phyloP scores from a whole-genome alignment of 164 flowering plant genomes.

The Stephania cephalantha region DNA sequence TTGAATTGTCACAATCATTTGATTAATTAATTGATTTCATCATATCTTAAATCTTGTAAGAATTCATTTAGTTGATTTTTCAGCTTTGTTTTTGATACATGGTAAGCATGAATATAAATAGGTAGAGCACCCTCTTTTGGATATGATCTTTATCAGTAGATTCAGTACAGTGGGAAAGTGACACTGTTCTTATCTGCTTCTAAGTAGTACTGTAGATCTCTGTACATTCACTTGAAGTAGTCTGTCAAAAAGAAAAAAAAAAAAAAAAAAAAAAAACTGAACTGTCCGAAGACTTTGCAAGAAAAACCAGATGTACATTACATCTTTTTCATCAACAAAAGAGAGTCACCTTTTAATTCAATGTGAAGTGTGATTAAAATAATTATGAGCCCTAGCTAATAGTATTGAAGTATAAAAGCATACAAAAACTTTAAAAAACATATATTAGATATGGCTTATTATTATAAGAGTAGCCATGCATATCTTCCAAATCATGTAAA shows the following conservation, averaged over 20 bases:
- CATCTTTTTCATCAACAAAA: not conserved
- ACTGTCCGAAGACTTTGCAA: not conserved
- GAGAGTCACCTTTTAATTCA: not conserved
- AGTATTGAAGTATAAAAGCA: not conserved
- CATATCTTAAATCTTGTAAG: not conserved
- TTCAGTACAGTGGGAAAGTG: not conserved
- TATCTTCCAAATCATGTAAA: conserved; percentile 5
- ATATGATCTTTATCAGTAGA: not conserved
- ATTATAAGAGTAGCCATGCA: not conserved
- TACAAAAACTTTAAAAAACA: not conserved
- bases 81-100: not conserved
- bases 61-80: not conserved
- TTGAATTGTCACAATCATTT: not conserved
- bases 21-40: not conserved
- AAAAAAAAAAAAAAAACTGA: not conserved
- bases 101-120: not conserved
- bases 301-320: not conserved
- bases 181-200: not conserved
- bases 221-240: not conserved
- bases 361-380: not conserved
- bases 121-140: not conserved
- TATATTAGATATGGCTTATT: not conserved
- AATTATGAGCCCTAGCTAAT: no score
- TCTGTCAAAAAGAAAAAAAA: not conserved
- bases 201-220: not conserved